phyloP scores from a whole-genome alignment of 2,329 filamentous ascomycete species.

The Cryoendolithus antarcticus region DNA sequence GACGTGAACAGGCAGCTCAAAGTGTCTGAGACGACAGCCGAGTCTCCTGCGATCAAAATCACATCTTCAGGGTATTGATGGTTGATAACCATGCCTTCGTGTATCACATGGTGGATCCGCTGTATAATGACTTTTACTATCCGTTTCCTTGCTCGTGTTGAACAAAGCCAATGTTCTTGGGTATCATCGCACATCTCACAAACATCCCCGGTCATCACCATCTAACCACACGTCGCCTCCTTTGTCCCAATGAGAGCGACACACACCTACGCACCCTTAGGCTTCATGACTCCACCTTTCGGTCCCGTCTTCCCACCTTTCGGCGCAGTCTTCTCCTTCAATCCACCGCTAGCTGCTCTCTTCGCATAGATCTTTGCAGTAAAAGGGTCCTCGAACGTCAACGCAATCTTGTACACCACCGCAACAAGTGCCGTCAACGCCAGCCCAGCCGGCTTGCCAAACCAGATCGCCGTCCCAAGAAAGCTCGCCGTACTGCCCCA shows the following conservation, averaged over 20 bases:
- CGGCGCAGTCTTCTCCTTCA: slow-evolving; percentile 36
- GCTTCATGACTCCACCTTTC: slow-evolving; percentile 17
- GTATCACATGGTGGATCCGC: neutral
- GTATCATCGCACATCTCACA: slow-evolving; percentile 7
- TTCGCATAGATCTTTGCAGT: slow-evolving; percentile 87
- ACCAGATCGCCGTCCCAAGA: slow-evolving; percentile 71
- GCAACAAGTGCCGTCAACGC: slow-evolving; percentile 64
- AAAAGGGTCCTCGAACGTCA: slow-evolving; percentile 87
- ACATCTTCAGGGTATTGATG: no score
- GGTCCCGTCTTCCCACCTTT: slow-evolving; percentile 13
- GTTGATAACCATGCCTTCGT: no score
- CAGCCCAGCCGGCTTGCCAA: slow-evolving; percentile 76
- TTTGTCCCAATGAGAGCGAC: no score
- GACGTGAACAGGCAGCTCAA: neutral
- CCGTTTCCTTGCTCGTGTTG: slow-evolving; percentile 18
- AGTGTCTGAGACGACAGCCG: neutral
- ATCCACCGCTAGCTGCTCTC: slow-evolving; percentile 28
- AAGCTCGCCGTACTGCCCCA: slow-evolving; percentile 89
- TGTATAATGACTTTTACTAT: neutral
- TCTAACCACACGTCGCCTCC: no score
- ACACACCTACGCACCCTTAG: slow-evolving; percentile 1
- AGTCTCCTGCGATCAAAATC: no score
- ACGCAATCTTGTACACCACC: slow-evolving; percentile 65
- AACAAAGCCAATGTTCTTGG: slow-evolving; percentile 12
- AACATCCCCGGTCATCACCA: no score